A percentile compares a stretch with the other conserved stretches of the same genome.
phyloP scores from a whole-genome alignment of 176 grass and related monocot species.

The Miscanthus lutarioriparius region DNA sequence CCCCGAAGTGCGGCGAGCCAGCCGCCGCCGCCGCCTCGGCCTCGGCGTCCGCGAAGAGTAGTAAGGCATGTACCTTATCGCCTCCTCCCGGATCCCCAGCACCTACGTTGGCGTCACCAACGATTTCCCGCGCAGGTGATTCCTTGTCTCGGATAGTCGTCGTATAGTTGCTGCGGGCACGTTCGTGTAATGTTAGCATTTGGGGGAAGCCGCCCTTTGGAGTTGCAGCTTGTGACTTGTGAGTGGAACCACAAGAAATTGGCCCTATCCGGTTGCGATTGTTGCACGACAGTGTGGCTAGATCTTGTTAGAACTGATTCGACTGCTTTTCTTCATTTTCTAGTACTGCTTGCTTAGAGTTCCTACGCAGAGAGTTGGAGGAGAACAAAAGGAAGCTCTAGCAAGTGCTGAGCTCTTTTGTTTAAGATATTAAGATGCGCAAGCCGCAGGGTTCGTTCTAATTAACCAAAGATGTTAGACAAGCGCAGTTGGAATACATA shows the following conservation, averaged over 20 bases:
- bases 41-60: not conserved
- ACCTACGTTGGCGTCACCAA: conserved; percentile 93
- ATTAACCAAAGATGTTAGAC: not conserved
- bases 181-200: not conserved
- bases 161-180: no score
- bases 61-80: conserved; percentile 28
- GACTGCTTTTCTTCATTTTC: not conserved
- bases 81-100: conserved; percentile 38
- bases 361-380: not conserved
- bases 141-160: not conserved
- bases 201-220: not conserved
- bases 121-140: conserved; percentile 74
- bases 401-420: not conserved
- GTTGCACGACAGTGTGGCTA: not conserved
- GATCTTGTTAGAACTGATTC: not conserved
- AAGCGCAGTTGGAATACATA: not conserved
- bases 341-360: no score
- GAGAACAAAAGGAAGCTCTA: not conserved
- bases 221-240: not conserved
- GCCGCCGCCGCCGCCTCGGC: not conserved
- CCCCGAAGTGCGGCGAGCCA: conserved; percentile 14
- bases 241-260: not conserved
- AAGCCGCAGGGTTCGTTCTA: not conserved
- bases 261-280: not conserved
- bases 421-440: not conserved